Conservation (phyloP, 345 rosid species). For the Pistacia integerrima region DNA sequence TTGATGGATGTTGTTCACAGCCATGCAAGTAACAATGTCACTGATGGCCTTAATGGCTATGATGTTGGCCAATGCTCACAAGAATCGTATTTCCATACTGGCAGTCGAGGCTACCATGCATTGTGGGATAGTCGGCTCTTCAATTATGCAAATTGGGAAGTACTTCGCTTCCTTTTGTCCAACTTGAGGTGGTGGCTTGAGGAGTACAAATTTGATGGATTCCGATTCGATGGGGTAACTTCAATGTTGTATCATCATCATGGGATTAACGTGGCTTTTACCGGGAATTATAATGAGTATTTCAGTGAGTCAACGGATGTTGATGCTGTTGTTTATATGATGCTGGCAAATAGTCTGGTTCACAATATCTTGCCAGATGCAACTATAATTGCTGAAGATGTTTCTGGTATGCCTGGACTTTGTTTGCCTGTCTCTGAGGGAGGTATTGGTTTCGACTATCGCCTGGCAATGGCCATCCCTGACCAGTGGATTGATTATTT, state of each 20-base stretch:
- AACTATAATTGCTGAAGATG: conserved; percentile 79
- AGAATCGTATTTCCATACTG: conserved; percentile 75
- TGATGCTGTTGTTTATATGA: conserved; percentile 75
- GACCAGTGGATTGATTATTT: conserved; percentile 81
- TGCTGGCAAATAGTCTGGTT: conserved; percentile 71
- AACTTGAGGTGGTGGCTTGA: conserved; percentile 91
- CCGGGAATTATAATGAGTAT: conserved; percentile 65
- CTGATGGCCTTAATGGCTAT: conserved; percentile 84
- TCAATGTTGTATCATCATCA: conserved; percentile 85
- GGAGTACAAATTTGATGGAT: conserved; percentile 76
- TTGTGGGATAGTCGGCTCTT: conserved; percentile 81
- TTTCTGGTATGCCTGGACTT: conserved; percentile 89
- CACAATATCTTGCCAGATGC: conserved; percentile 67
- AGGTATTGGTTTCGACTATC: conserved; percentile 72
- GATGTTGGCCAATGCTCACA: conserved; percentile 74
- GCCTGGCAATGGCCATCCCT: conserved; percentile 81
- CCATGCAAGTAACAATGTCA: conserved; percentile 74
- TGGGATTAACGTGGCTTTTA: conserved; percentile 63
- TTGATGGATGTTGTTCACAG: conserved; percentile 78
- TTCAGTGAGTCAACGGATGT: conserved; percentile 75
- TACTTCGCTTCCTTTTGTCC: conserved; percentile 78
- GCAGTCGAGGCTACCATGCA: conserved; percentile 70
- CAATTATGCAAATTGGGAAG: conserved; percentile 85
- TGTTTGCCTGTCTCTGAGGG: conserved; percentile 62
- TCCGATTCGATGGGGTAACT: conserved; percentile 79